Conservation (phyloP, 805 yeast genomes). For the Komagataella kurtzmanii region DNA sequence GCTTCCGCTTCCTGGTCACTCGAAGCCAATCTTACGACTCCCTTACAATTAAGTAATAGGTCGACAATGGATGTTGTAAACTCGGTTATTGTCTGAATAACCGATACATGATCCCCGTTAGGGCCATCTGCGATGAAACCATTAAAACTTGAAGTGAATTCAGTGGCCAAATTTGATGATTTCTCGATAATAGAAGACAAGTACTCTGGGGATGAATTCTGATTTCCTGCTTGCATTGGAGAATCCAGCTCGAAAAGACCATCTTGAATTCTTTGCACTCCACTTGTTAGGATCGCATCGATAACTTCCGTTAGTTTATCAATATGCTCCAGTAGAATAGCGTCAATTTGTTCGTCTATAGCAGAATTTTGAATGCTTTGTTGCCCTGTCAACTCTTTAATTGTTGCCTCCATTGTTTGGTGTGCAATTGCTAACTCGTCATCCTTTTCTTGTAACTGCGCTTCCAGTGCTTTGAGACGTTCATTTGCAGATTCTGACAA, state of each 20-base stretch:
- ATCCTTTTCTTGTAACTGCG: constrained; percentile 48
- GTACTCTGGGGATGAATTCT: constrained; percentile 59
- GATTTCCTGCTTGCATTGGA: constrained; percentile 74
- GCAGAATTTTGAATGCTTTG: constrained; percentile 36
- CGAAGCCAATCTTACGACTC: constrained; percentile 42
- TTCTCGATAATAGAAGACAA: constrained; percentile 58
- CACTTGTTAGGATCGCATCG: constrained; percentile 60
- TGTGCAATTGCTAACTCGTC: constrained; percentile 69
- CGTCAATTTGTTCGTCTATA: constrained; percentile 45
- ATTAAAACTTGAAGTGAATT: constrained; percentile 68
- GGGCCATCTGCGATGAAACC: constrained; percentile 67
- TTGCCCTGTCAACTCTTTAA: constrained; percentile 39
- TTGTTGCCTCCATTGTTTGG: constrained; percentile 66
- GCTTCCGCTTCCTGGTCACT: constrained; percentile 38
- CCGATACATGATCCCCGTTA: constrained; percentile 44
- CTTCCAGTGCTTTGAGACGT: constrained; percentile 21
- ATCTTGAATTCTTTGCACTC: constrained; percentile 63
- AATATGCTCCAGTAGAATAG: constrained; percentile 31
- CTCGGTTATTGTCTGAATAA: constrained; percentile 49
- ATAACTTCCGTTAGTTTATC: constrained; percentile 36
- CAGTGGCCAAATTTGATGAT: constrained; percentile 58
- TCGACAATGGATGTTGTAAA: constrained; percentile 52
- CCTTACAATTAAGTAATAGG: constrained; percentile 54
- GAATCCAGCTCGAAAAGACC: constrained; percentile 56
- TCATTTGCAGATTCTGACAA: constrained; percentile 8